A percentile compares a stretch with the other conserved stretches of the same genome.
Conservation (phyloP, 2,329 filamentous ascomycete genomes). For the Juglanconis sp. region DNA sequence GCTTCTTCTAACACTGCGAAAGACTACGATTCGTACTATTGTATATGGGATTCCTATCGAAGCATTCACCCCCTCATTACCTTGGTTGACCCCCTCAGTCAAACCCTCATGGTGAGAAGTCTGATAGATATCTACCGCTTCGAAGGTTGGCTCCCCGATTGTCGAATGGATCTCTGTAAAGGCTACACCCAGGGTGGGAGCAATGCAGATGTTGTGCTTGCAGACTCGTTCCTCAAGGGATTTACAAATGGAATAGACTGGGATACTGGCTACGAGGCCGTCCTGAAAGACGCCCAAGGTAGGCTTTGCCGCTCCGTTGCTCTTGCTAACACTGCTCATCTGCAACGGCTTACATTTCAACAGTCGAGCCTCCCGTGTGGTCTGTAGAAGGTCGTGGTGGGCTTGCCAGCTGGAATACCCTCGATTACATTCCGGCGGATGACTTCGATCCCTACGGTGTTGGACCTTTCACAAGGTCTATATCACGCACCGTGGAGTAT, state of each 20-base stretch:
- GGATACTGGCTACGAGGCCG: constrained; percentile 62
- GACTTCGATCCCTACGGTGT: constrained; percentile 60
- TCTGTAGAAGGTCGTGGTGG: constrained; percentile 64
- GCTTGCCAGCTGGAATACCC: constrained; percentile 64
- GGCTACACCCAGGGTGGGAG: constrained; percentile 68
- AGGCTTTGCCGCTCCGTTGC: background rate
- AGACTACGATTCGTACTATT: constrained; percentile 69
- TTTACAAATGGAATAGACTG: constrained; percentile 58
- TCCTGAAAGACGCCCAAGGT: constrained; percentile 63
- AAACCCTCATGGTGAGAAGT: constrained; percentile 64
- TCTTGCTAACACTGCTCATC: too few relatives aligned
- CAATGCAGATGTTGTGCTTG: constrained; percentile 65
- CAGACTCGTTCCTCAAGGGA: constrained; percentile 61
- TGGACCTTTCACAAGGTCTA: constrained; percentile 62
- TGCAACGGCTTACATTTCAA: background rate
- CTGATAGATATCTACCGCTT: constrained; percentile 68
- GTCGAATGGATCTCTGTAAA: constrained; percentile 72
- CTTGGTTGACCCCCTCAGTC: constrained; percentile 59
- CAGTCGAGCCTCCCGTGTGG: constrained; percentile 63
- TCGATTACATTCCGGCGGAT: constrained; percentile 65
- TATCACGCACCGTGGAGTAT: constrained; percentile 70
- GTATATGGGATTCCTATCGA: constrained; percentile 68
- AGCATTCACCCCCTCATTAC: constrained; percentile 65
- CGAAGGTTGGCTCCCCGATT: constrained; percentile 71
- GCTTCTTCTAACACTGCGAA: background rate